Base-by-base conservation (phyloP, 495 filamentous ascomycete species). In the Gamarada debralockiae region DNA sequence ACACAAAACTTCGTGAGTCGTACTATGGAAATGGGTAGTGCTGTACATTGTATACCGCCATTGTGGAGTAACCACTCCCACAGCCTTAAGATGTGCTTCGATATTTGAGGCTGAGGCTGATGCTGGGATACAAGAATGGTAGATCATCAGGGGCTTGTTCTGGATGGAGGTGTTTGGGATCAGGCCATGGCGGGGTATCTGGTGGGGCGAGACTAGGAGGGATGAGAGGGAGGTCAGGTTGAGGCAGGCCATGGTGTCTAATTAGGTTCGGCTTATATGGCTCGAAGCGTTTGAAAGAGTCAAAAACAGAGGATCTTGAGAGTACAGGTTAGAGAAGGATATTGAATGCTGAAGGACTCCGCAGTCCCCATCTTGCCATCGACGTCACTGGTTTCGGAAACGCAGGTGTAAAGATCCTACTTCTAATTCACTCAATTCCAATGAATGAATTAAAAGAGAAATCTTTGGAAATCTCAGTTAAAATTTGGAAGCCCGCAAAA, bases 41-140 rank as follows among this genome's bases (percentile, higher is more conserved):
- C 57, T 66, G 65, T 82, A 87, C 84, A 87, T 87, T 8, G 77
- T 80, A 65, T 82, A 84, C 7, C 76, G 68, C 84, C 84, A 86
- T 49, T 82, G 76, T n/a, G 83, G 83, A 3, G 55, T 56, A 15
- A 86, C 80, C 48, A 79, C 79, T 25, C 73, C 76, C 3, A 78
- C 61, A 2, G 54, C 48, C 5, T 61, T 60, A 18, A 87, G 72
- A 53, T 82, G 81, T 12, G 68, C 57, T 45, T 83, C 73, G 17
- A 88, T 77, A 20, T 67, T 61, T 12, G 69, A 67, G 7, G 75
- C 56, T 29, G 74, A 67, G 24, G 69, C 68, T 42, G 62, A 45
- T 36, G 72, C 39, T 3, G 63, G 58, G 57, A 85, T 83, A 34
- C 71, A 76, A 31, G 63, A 65, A 56, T 82, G 76, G 64, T 81